Evolutionary conservation across 176 grass and related monocot genomes (phyloP).

Genomic region (Oryza brachyantha): DNA sequence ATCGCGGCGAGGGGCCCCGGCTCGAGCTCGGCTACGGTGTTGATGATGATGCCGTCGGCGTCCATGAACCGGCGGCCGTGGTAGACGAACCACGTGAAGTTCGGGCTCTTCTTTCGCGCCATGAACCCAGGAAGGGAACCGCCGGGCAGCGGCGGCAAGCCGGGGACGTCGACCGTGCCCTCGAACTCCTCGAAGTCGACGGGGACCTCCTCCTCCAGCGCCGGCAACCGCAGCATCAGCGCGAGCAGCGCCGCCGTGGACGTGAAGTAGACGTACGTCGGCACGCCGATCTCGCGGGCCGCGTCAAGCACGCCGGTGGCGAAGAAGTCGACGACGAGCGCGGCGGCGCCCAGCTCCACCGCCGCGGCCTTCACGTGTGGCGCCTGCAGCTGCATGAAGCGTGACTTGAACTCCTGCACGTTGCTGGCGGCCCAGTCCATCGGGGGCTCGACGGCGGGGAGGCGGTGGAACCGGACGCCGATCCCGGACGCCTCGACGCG

Average conservation of each 20-base stretch:
- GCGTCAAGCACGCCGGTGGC: constrained; percentile 47
- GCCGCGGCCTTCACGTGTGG: constrained; percentile 34
- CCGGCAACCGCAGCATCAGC: constrained; percentile 41
- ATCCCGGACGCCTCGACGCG: constrained; percentile 20
- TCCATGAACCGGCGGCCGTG: constrained; percentile 47
- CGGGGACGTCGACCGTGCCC: constrained; percentile 37
- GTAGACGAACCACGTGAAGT: constrained; percentile 55
- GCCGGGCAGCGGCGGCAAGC: constrained; percentile 39
- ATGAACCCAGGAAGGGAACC: constrained; percentile 25
- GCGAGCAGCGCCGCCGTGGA: constrained; percentile 38
- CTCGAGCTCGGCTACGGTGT: constrained; percentile 49
- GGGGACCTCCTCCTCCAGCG: constrained; percentile 19
- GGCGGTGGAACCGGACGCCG: constrained; percentile 39
- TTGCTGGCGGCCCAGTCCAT: constrained; percentile 13
- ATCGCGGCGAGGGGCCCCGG: constrained; percentile 24
- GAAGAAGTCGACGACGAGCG: constrained; percentile 66
- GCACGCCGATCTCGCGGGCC: constrained; percentile 31
- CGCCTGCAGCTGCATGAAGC: constrained; percentile 42
- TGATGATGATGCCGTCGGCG: constrained; percentile 53
- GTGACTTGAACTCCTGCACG: constrained; percentile 58
- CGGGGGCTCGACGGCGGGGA: constrained; percentile 39
- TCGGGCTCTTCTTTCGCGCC: constrained; percentile 18
- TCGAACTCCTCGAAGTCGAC: constrained; percentile 28
- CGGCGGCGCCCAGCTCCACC: constrained; percentile 19
- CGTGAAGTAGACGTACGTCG: constrained; percentile 61